Base-by-base conservation (phyloP, 139 green algal genomes). In the Eudorina sp. region DNA sequence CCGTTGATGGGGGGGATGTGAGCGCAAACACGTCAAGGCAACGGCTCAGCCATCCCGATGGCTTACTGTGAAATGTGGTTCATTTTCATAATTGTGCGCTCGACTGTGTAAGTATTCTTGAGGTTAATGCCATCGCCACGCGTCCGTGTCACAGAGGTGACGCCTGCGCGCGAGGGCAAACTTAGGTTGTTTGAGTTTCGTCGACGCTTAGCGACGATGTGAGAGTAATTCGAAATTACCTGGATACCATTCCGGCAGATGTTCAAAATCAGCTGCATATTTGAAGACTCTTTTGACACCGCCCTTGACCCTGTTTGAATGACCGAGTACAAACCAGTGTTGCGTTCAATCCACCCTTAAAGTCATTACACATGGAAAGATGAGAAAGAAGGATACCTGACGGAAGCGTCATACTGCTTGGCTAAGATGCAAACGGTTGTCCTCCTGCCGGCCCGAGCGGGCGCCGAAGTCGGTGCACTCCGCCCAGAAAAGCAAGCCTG, bases 271-370 rank as follows among this genome's bases (percentile, higher is more conserved):
- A 0, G n/a, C 83, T 1, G 48, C 68, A 51, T 88, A 88, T 14
- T 80, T 88, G 13, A 88, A 88, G 9, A 88, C 83, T 60, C 48
- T 31, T 36, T 48, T 53, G 0, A 62, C 38, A 0, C 13, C 19
- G 19, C 83, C 83, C 34, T 78, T 79, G 25, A 88, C 83, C 13
- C 83, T 88, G 70, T 79, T 79, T 79, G 70, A 79, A 79, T 21
- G 41, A 21, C n/a, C n/a, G n/a, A n/a, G n/a, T n/a, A n/a, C n/a
- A n/a, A n/a, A n/a, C n/a, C n/a, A n/a, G n/a, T n/a, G n/a, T n/a
- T n/a, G n/a, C n/a, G n/a, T n/a, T n/a, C n/a, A n/a, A n/a, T n/a
- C n/a, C n/a, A n/a, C n/a, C n/a, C n/a, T n/a, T n/a, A n/a, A n/a
- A n/a, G n/a, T n/a, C n/a, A n/a, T n/a, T n/a, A n/a, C n/a, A n/a